Conservation (phyloP, 2,329 filamentous ascomycete genomes). For the Talaromyces sp. region DNA sequence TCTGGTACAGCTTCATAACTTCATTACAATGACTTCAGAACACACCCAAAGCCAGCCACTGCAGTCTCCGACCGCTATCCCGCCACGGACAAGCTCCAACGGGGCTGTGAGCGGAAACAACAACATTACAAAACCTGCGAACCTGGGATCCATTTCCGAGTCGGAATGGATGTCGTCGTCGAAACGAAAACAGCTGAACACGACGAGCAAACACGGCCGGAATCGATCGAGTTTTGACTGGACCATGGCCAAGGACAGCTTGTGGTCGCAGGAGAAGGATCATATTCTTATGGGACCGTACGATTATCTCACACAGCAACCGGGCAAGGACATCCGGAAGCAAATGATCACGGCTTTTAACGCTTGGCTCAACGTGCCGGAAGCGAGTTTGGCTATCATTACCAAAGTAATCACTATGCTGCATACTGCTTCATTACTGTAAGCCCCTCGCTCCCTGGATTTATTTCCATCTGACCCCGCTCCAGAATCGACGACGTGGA, state of each 20-base stretch:
- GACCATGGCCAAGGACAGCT: slow-evolving; percentile 32
- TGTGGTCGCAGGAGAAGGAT: slow-evolving; percentile 35
- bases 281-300: slow-evolving; percentile 40
- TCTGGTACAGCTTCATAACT: neutral
- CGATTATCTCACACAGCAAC: slow-evolving; percentile 39
- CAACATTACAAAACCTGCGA: too few species aligned
- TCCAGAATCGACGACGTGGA: slow-evolving; percentile 45
- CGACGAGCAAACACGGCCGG: slow-evolving; percentile 22
- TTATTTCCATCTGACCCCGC: neutral
- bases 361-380: slow-evolving; percentile 38
- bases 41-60: slow-evolving; percentile 20
- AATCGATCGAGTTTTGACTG: slow-evolving; percentile 34
- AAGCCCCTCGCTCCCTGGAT: slow-evolving; percentile 10
- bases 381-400: slow-evolving; percentile 35
- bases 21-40: neutral
- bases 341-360: slow-evolving; percentile 42
- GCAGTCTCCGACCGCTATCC: slow-evolving; percentile 61
- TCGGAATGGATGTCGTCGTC: slow-evolving; percentile 53
- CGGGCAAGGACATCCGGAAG: slow-evolving; percentile 40
- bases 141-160: slow-evolving; percentile 54
- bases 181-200: slow-evolving; percentile 20
- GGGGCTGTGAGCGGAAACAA: slow-evolving; percentile 44
- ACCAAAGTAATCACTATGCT: slow-evolving; percentile 40
- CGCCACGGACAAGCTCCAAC: slow-evolving; percentile 66
- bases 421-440: slow-evolving; percentile 41